phyloP scores from a whole-genome alignment of 306 rosid genomes.

The Castanea sativa region DNA sequence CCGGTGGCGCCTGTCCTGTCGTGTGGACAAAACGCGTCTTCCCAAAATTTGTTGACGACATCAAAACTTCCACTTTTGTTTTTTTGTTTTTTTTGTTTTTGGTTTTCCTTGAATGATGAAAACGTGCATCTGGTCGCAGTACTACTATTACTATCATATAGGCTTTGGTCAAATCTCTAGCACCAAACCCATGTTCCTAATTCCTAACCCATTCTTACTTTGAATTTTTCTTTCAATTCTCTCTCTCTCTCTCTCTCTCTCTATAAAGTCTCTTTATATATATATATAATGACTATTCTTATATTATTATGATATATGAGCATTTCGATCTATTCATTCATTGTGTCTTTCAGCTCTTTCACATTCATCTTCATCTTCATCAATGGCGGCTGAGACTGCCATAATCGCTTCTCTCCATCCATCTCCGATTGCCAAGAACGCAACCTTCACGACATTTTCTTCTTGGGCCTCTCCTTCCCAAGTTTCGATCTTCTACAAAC shows the following conservation, averaged over 20 bases:
- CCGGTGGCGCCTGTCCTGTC: too few species aligned
- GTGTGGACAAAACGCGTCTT: too few species aligned
- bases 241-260: conserved; percentile 3
- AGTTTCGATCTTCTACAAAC: conserved; percentile 8
- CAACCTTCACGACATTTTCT: conserved; percentile 13
- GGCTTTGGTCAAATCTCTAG: conserved; percentile 25
- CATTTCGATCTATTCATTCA: too few species aligned
- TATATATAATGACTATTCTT: not conserved
- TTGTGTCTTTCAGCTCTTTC: not conserved
- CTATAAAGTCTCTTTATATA: not conserved
- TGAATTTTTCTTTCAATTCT: not conserved
- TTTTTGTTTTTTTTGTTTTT: too few species aligned
- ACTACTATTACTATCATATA: too few species aligned
- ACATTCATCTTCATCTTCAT: not conserved
- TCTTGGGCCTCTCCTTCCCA: conserved; percentile 18
- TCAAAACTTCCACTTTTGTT: too few species aligned
- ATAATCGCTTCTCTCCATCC: conserved; percentile 13
- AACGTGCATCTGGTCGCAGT: too few species aligned
- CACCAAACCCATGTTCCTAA: conserved; percentile 15
- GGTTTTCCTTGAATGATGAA: too few species aligned
- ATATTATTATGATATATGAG: not conserved
- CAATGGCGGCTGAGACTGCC: conserved; percentile 46
- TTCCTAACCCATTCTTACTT: not conserved
- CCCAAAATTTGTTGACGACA: too few species aligned
- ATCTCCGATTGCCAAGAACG: conserved; percentile 1